These are phyloP conservation scores for Vaccinium corymbosum DNA, from an alignment of 148 eudicot genomes.

Conservation along the genomic window DNA sequence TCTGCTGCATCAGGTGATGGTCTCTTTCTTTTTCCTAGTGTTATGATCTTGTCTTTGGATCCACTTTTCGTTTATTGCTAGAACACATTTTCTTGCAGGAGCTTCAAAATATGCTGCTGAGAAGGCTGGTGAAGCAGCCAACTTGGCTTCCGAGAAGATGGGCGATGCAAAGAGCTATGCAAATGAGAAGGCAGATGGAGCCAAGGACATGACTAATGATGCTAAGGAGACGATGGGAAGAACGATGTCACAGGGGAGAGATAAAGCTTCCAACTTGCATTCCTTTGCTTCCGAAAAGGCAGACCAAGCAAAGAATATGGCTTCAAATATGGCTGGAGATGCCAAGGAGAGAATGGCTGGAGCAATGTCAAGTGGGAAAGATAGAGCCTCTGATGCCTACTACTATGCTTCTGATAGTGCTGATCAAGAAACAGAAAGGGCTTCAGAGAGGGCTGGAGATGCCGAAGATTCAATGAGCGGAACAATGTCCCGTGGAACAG, in stretches of 20 bases:
- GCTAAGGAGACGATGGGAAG: conserved; percentile 10
- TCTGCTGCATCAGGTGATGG: conserved; percentile 33
- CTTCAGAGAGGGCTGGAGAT: conserved; percentile 11
- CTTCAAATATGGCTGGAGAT: conserved; percentile 8
- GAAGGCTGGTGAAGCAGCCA: conserved; percentile 23
- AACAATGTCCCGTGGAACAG: conserved; percentile 15
- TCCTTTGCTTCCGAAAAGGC: conserved; percentile 9
- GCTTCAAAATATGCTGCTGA: conserved; percentile 30
- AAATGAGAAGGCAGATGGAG: conserved; percentile 15
- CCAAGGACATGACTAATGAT: conserved; percentile 15
- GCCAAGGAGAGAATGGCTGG: not conserved
- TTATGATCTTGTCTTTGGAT: no score
- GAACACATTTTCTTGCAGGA: conserved; percentile 17
- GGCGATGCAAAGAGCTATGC: conserved; percentile 14
- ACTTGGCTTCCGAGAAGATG: conserved; percentile 19
- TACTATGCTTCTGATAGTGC: conserved; percentile 8
- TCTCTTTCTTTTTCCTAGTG: not conserved
- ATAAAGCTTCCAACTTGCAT: not conserved
- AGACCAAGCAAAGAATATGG: conserved; percentile 3
- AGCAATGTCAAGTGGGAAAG: conserved; percentile 8
- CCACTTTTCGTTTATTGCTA: not conserved
- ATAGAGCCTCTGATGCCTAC: conserved; percentile 17
- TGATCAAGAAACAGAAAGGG: not conserved
- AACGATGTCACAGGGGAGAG: conserved; percentile 15
- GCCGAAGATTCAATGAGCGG: not conserved